phyloP scores from a whole-genome alignment of 1,284 basidiomycete genomes.

The Ceratobasidium sp. region DNA sequence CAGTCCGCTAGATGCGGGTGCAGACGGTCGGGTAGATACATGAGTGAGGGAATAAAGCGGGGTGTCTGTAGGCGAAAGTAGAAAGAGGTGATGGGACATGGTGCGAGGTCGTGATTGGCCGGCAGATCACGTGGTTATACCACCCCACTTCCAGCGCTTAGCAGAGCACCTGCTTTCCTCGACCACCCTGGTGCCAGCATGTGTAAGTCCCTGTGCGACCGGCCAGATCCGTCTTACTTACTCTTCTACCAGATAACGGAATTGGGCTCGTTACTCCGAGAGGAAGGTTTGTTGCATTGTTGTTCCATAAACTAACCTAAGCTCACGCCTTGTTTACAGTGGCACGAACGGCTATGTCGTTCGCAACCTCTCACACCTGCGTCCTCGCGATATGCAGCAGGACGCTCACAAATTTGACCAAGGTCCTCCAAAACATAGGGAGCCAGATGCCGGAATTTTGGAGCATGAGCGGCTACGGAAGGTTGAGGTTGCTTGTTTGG shows the following conservation, averaged over 20 bases:
- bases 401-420: constrained; percentile 65
- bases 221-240: background rate
- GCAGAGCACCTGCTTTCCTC: constrained; percentile 6
- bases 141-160: background rate
- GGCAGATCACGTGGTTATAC: background rate
- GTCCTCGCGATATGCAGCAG: constrained; percentile 77
- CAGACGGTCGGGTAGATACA: constrained; percentile 77
- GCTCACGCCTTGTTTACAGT: constrained; percentile 60
- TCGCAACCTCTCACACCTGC: constrained; percentile 88
- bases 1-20: constrained; percentile 71
- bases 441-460: constrained; percentile 93
- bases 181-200: constrained; percentile 22
- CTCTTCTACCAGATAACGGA: constrained; percentile 58
- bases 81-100: constrained; percentile 87
- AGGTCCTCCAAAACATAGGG: constrained; percentile 86
- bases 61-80: constrained; percentile 84
- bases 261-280: constrained; percentile 86
- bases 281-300: constrained; percentile 77
- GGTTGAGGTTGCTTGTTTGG: constrained; percentile 93
- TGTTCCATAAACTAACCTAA: background rate
- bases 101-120: constrained; percentile 21
- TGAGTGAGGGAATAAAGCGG: constrained; percentile 84
- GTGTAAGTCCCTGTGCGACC: constrained; percentile 21
- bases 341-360: constrained; percentile 96
- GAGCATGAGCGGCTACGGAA: constrained; percentile 95